Base-by-base conservation (phyloP, 352 stramenopile species). In the Aphanomyces stellatus region DNA sequence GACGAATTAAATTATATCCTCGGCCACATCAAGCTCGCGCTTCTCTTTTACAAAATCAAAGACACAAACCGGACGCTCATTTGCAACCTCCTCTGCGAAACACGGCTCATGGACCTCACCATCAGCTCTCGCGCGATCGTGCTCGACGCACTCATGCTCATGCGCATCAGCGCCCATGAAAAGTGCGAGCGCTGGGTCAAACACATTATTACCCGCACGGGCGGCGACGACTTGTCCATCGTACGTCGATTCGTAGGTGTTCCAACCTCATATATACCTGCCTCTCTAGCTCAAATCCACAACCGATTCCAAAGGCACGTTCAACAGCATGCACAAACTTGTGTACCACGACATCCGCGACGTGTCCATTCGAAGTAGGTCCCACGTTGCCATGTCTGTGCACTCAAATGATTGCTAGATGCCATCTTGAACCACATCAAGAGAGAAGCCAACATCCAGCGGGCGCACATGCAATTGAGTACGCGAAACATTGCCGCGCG, bases 1-100 rank as follows among this genome's bases (percentile, higher is more conserved):
- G 90, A 97, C 62, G 95, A 98, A 72, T 84, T 99, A 19, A 99
- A 99, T 76, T 98, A 97, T 74, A 89, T 99, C 33, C 74, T 99
- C 53, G 89, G 87, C 69, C 88, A 98, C 73, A 88, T 98, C 28
- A 95, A 96, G 17, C 75, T 99, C 13, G 94, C 91, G 19, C 84
- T 98, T 56, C 79, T 99, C 1, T 97, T 99, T 71, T 99, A 98
- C 81, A 99, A 99, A 79, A 93, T 99, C 53, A 99, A 99, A 72
- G 83, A 94, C 61, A 77, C 90, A 46, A 93, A 87, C 65, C 88
- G 96, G 31, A 98, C 96, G 31, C 81, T 97, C 30, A 81, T 99
- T 2, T 87, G 98, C 56, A 87, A 99, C 72, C 72, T 99, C 41
- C 76, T 99, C 1, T 97, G 94, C 42, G 87, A 95, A 0, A 96